Evolutionary conservation across 2,329 filamentous ascomycete genomes (phyloP), one percentile per base, ranked within the genome.

Genomic region (Paracoccidioides lutzii): DNA sequence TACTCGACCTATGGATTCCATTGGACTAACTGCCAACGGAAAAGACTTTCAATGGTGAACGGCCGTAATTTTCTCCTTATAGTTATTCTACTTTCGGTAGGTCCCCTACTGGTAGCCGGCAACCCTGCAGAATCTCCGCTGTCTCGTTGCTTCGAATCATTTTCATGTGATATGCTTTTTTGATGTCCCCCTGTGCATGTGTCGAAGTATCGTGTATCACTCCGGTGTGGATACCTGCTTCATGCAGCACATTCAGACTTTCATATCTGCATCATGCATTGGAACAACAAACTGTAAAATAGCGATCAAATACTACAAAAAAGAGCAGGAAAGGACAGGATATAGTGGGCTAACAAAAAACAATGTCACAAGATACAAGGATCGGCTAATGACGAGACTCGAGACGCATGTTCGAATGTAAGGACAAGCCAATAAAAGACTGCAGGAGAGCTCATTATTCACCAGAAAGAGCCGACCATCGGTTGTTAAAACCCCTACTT

Each of bases 51-150:
- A 22, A 28, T 42, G 15, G n/a, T 42, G 22, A 32, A 28, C 37
- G 12, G 15, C 9, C 30, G 12, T 49, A 8, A n/a, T 3, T 2
- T 37, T 37, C 42, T 52, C 22, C 42, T 42, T 22, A 22, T 22
- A 22, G 22, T 33, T 32, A 12, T 51, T 51, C 28, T 40, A n/a
- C 37, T 33, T 32, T 52, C 38, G 50, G 50, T 52, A 52, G 50
- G 8, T 52, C 50, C 42, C 50, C 50, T 52, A 52, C 50, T 52
- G 50, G 50, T 42, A 43, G 32, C 50, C 50, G 38, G 42, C 38
- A 42, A 52, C 50, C 38, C 30, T 52, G 28, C 50, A 52, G 38
- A 38, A 52, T 43, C 50, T 32, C 12, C 49, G 28, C 50, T n/a
- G 14, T 52, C 37, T 42, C 1, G 5, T 41, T 41, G 10, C 50